Evolutionary conservation across 805 yeast species (phyloP).

Genomic region (Crinitomyces ghanaensis): DNA sequence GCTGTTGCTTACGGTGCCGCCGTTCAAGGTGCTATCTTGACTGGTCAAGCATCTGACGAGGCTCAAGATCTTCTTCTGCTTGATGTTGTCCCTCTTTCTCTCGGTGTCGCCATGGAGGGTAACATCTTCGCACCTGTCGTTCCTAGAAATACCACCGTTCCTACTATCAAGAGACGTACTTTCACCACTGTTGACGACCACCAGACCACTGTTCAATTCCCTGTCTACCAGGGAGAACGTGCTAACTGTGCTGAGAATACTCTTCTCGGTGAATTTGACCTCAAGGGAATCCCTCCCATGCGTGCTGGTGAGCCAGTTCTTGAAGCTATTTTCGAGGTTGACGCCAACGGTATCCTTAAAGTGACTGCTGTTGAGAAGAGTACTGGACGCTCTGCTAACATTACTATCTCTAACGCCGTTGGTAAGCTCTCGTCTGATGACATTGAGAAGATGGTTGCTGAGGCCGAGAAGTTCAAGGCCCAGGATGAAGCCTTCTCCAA

Average conservation of each 20-base stretch:
- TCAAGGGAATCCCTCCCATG: constrained; percentile 95
- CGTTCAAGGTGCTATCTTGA: constrained; percentile 97
- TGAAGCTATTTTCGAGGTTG: constrained; percentile 98
- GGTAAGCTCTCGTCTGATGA: constrained; percentile 96
- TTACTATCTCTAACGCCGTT: constrained; percentile 97
- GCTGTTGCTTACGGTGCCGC: constrained; percentile 99
- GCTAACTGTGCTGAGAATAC: constrained; percentile 97
- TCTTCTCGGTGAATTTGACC: constrained; percentile 95
- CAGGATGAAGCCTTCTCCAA: constrained; percentile 99
- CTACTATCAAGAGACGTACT: constrained; percentile 97
- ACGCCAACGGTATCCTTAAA: constrained; percentile 99
- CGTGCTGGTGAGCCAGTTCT: constrained; percentile 99
- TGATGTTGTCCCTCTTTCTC: constrained; percentile 96
- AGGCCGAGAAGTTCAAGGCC: constrained; percentile 98
- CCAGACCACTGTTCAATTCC: constrained; percentile 98
- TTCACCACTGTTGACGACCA: constrained; percentile 98
- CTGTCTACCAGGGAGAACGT: constrained; percentile 99
- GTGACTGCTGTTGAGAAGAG: constrained; percentile 98
- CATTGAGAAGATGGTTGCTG: constrained; percentile 96
- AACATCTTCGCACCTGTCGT: constrained; percentile 98
- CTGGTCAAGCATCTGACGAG: constrained; percentile 85
- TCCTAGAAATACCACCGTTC: constrained; percentile 98
- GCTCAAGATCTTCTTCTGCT: constrained; percentile 90
- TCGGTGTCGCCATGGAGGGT: constrained; percentile 99
- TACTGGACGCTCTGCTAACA: constrained; percentile 96